Evolutionary conservation across 352 stramenopile species (phyloP).

Genomic region (Salisapilia sapeloensis): DNA sequence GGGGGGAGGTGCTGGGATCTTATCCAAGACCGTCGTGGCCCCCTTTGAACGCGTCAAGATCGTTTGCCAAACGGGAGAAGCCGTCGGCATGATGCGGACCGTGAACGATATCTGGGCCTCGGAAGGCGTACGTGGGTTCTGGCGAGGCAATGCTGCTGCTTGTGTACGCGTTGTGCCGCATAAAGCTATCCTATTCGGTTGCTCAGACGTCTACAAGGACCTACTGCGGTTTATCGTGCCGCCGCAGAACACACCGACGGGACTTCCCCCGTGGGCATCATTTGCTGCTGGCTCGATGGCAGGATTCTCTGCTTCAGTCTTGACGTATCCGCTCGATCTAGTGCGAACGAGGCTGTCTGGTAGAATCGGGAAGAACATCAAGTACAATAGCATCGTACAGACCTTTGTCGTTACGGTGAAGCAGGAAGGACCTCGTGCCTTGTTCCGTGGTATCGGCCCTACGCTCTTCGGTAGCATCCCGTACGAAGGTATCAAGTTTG

Average conservation of each 20-base stretch:
- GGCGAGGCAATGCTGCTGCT: constrained; percentile 52
- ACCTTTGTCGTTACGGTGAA: constrained; percentile 49
- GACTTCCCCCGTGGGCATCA: constrained; percentile 26
- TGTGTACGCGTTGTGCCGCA: constrained; percentile 67
- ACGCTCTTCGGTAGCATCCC: constrained; percentile 52
- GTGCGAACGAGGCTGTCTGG: constrained; percentile 67
- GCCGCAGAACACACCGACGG: constrained; percentile 6
- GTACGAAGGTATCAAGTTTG: constrained; percentile 75
- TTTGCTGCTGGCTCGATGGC: constrained; percentile 59
- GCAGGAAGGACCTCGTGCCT: constrained; percentile 39
- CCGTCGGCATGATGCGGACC: constrained; percentile 56
- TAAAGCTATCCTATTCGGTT: constrained; percentile 70
- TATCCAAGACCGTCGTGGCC: constrained; percentile 66
- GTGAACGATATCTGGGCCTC: constrained; percentile 26
- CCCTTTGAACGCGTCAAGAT: constrained; percentile 78
- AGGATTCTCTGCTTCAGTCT: constrained; percentile 67
- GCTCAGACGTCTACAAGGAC: constrained; percentile 80
- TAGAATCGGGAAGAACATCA: constrained; percentile 38
- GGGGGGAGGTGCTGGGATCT: constrained; percentile 49
- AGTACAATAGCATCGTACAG: constrained; percentile 54
- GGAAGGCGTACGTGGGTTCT: constrained; percentile 55
- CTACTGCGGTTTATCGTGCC: constrained; percentile 17
- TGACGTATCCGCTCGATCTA: constrained; percentile 78
- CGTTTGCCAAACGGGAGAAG: constrained; percentile 62
- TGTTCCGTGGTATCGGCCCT: constrained; percentile 57